Base-by-base conservation (phyloP, 352 stramenopile genomes). In the Pythium aphanidermatum region DNA sequence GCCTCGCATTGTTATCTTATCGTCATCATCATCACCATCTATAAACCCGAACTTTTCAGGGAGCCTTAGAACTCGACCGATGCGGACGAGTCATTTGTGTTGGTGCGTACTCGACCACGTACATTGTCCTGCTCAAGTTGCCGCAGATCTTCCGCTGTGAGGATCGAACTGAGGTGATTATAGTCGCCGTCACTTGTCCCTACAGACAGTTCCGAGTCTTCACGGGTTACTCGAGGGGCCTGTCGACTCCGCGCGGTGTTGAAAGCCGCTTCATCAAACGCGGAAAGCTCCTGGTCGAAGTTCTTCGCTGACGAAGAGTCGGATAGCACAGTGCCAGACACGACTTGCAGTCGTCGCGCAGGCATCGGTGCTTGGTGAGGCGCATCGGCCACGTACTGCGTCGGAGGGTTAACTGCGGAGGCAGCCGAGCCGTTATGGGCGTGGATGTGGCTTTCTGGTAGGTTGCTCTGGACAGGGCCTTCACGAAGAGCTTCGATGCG, bases 401-500 rank as follows among this genome's bases (percentile, higher is more conserved):
- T n/a, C n/a, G n/a, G 36, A 7, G 36, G 35, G 31, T 29, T n/a
- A 10, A 17, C 29, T 8, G 21, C 17, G 33, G 32, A 46, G 13
- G 46, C 46, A 27, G 57, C 37, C 7, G 60, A 57, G 21, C 51
- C 52, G 8, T 65, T 39, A 40, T 70, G 83, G 25, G 78, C 70
- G n/a, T 70, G 66, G 4, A 60, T 70, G 53, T 78, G 61, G 28
- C 73, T 61, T 45, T 80, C 77, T 25, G 72, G 59, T 12, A n/a
- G n/a, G 68, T 58, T 3, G 20, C 35, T 14, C 17, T 29, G 39
- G 7, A 42, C 9, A n/a, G 49, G 57, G 21, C 70, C 65, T 31
- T 81, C 70, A 12, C 75, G 57, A 23, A 87, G 51, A 9, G 70
- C 75, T 26, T 85, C 68, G 30, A 87, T 87, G 14, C 72, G 68